Evolutionary conservation across 176 grass and related monocot genomes (phyloP), one percentile per base, ranked within the genome.

Genomic region (Oryza glaberrima): DNA sequence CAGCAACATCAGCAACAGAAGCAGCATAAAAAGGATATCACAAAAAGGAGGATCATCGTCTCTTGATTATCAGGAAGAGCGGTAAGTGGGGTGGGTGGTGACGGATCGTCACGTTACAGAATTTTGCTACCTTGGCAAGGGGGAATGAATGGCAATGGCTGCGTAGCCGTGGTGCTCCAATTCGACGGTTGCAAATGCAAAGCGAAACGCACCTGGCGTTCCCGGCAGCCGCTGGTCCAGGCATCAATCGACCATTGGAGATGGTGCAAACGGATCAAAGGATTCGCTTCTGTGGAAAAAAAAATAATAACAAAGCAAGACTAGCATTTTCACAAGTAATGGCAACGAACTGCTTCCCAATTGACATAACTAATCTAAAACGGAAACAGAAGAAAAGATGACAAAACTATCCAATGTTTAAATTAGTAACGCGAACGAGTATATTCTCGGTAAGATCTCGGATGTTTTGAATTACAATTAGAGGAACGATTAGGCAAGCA

Each of bases 401-500:
- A 3, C 44, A 75, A 51, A 28, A 23, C 13, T 36, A 65, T 80
- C 77, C 2, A 16, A n/a, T 48, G 47, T 25, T 38, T 67, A 11
- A 70, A 70, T 52, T 32, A 56, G 67, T 26, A 17, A 38, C 8
- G 14, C 7, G 20, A 17, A 0, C 2, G 11, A 14, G 48, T 69
- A 30, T 64, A 69, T 52, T 52, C 48, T n/a, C 32, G 1, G 64
- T 58, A 67, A 16, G 26, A 67, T 47, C 9, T 30, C 47, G 13
- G 58, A 36, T 56, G 9, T 19, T 51, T 61, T 44, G 23, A 66
- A 7, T 70, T 23, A 61, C 36, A 7, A 46, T 46, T 14, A 30
- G 4, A 26, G n/a, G 12, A 68, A 84, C 7, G 48, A 82, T 10
- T 22, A 82, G 41, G 30, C 8, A 77, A 76, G 28, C 22, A 83